These are phyloP conservation scores for Elsinoe perseae DNA, from an alignment of 2,329 filamentous ascomycete species.

Conservation along the genomic window DNA sequence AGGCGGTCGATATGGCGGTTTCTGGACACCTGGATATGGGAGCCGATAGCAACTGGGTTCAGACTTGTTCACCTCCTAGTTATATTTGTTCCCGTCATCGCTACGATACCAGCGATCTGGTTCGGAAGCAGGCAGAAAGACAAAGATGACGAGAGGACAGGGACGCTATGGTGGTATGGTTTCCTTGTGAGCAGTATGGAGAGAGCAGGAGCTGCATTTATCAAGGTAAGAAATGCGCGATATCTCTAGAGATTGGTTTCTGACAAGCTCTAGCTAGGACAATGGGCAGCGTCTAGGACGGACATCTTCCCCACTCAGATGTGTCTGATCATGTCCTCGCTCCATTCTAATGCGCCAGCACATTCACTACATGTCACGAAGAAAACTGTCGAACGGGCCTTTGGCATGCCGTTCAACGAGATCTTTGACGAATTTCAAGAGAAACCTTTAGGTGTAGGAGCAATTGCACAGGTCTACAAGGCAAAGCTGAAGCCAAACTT, in stretches of 20 bases:
- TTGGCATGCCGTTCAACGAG: constrained; percentile 73
- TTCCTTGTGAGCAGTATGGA: constrained; percentile 89
- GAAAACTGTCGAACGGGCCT: constrained; percentile 70
- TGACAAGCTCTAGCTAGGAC: constrained; percentile 59
- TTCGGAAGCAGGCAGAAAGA: constrained; percentile 57
- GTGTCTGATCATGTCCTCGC: constrained; percentile 85
- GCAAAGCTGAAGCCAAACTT: constrained; percentile 80
- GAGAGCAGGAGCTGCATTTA: constrained; percentile 86
- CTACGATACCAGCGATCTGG: constrained; percentile 73
- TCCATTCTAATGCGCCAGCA: constrained; percentile 90
- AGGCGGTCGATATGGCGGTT: constrained; percentile 56
- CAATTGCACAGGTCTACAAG: constrained; percentile 96
- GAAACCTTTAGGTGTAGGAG: constrained; percentile 81
- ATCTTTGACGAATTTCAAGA: constrained; percentile 97
- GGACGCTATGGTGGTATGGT: constrained; percentile 89
- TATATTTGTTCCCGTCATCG: constrained; percentile 86
- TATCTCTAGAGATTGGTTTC: not conserved
- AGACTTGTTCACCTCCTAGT: constrained; percentile 79
- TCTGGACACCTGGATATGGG: constrained; percentile 63
- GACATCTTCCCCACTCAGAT: constrained; percentile 94
- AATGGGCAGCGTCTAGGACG: constrained; percentile 94
- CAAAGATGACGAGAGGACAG: constrained; percentile 65
- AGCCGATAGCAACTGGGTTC: constrained; percentile 77
- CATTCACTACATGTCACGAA: constrained; percentile 78
- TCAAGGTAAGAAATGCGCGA: constrained; percentile 58